phyloP scores from a whole-genome alignment of 768 basidiomycete species.

The Chalciporus piperatus region DNA sequence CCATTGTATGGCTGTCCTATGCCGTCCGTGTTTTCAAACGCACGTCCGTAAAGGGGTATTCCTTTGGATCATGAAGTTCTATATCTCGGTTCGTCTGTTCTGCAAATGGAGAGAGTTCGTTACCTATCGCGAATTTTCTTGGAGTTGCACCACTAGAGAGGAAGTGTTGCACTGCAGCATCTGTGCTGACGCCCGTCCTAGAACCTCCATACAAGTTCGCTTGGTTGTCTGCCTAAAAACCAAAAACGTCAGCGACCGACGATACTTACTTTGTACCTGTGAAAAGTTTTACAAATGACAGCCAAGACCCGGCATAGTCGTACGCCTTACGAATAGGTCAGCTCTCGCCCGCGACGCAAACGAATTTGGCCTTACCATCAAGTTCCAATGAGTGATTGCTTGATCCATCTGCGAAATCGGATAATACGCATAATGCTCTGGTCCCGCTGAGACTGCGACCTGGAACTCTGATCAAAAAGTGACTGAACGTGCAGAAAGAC shows the following conservation, averaged over 20 bases:
- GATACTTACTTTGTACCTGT: too few species aligned
- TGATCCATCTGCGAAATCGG: slow-evolving; percentile 61
- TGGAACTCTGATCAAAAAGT: slow-evolving; percentile 11
- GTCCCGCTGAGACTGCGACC: slow-evolving; percentile 64
- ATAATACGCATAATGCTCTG: slow-evolving; percentile 54
- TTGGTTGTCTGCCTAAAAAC: slow-evolving; percentile 45
- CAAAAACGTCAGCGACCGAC: too few species aligned
- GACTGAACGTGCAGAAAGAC: not conserved
- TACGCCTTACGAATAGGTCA: slow-evolving; percentile 46
- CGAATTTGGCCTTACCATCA: slow-evolving; percentile 53
- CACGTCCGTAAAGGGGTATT: slow-evolving; percentile 78
- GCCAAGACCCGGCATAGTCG: slow-evolving; percentile 79
- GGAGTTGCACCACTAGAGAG: slow-evolving; percentile 57
- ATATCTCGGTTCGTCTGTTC: not conserved
- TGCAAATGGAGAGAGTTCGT: not conserved
- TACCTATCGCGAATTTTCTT: slow-evolving; percentile 66
- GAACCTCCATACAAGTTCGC: slow-evolving; percentile 69
- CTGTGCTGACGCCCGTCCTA: slow-evolving; percentile 64
- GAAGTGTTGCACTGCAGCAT: slow-evolving; percentile 63
- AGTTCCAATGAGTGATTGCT: slow-evolving; percentile 73
- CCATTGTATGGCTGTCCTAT: slow-evolving; percentile 68
- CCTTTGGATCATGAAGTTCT: slow-evolving; percentile 33
- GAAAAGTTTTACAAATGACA: slow-evolving; percentile 45
- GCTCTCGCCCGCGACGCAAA: not conserved
- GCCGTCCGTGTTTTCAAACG: slow-evolving; percentile 68